Evolutionary conservation across 495 filamentous ascomycete species (phyloP), one percentile per base, ranked within the genome.

Genomic region (Letharia lupina): DNA sequence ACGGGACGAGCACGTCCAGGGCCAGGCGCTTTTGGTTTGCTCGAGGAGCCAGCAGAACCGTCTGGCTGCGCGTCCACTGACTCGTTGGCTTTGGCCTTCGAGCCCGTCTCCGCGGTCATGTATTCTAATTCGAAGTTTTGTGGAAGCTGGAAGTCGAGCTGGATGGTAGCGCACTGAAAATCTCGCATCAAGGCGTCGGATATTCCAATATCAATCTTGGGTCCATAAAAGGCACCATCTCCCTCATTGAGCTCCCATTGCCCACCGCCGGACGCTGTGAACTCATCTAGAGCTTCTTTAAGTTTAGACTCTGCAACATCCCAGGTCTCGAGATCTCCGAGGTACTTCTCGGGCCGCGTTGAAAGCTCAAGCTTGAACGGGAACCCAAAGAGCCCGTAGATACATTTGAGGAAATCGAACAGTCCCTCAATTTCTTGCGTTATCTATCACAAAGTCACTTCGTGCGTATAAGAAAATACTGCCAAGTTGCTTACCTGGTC

Each of bases 191-290:
- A 80, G 37, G 87, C 86, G 74, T 96, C 92, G 5, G 83, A 84
- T 70, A 96, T 93, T 48, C 86, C 92, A 70, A 98, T 91, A 65
- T 98, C 95, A 65, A 98, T 96, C 82, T 91, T 91, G 3, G 94
- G 94, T 2, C 94, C 95, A 72, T 98, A 98, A 79, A 98, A 98
- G 42, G 94, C 95, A 72, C 94, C 94, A 70, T 98, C 94, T 59
- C 93, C 93, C 61, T 89, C 86, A 71, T 98, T 94, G 33, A 96
- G 81, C 71, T 87, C 86, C 94, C 94, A 98, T 64, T 88, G 78
- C 20, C 87, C 79, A 58, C 89, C 88, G 47, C 80, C 84, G 7
- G 76, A 72, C 23, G 76, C 77, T 50, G 82, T 80, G 75, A 97
- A 98, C 63, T 88, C 82, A 67, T 92, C 83, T 65, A 98, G 79